Conservation (phyloP, 2,329 filamentous ascomycete species). For the Aspergillus felis region DNA sequence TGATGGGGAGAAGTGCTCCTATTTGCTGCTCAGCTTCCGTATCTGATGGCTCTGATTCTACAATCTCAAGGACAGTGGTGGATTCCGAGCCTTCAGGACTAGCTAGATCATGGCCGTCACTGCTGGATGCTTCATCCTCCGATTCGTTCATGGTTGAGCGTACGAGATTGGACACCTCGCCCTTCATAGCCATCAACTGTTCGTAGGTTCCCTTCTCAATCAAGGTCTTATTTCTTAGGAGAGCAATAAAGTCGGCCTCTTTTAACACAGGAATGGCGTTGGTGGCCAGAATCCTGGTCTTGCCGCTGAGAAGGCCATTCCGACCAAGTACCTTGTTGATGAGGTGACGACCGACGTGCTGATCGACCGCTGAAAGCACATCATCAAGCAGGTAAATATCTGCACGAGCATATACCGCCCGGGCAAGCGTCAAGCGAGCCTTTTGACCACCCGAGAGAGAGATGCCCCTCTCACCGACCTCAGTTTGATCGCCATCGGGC, state of each 20-base stretch:
- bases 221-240: constrained; percentile 78
- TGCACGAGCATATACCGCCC: constrained; percentile 94
- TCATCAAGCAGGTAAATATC: constrained; percentile 95
- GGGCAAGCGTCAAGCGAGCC: constrained; percentile 82
- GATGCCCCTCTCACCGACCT: constrained; percentile 94
- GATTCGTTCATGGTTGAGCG: constrained; percentile 60
- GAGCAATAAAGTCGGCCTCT: constrained; percentile 82
- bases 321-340: constrained; percentile 90
- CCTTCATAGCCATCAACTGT: constrained; percentile 90
- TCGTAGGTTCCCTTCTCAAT: constrained; percentile 86
- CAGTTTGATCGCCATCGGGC: constrained; percentile 92
- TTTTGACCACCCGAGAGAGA: constrained; percentile 95
- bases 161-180: constrained; percentile 79
- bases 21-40: constrained; percentile 64
- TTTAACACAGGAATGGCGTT: constrained; percentile 90
- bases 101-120: constrained; percentile 56
- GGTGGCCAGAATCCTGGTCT: constrained; percentile 89
- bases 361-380: constrained; percentile 93
- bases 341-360: constrained; percentile 90
- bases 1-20: constrained; percentile 73
- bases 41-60: constrained; percentile 50
- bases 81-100: constrained; percentile 67
- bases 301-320: constrained; percentile 74
- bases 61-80: constrained; percentile 48
- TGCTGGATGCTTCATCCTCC: constrained; percentile 43